Conservation (phyloP, 371 early-diverging fungal species). For the Apophysomyces variabilis region DNA sequence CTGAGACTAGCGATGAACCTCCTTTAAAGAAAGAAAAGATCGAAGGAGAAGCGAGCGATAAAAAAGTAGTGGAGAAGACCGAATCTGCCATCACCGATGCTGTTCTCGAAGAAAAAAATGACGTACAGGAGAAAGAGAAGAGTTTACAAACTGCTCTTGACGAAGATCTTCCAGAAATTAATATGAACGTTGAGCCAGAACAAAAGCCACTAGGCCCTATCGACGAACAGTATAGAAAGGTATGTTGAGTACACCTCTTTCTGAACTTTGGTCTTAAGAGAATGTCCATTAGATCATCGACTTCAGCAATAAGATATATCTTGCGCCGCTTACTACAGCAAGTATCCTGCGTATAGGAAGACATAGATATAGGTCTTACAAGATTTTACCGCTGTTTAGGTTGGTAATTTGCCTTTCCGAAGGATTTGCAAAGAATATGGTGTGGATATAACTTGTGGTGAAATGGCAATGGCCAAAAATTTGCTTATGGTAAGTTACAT, state of each 20-base stretch:
- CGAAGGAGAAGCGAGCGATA: constrained; percentile 2
- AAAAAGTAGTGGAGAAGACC: not conserved
- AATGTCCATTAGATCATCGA: constrained; percentile 59
- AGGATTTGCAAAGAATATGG: constrained; percentile 93
- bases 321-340: constrained; percentile 94
- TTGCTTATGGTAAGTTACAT: constrained; percentile 51
- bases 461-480: constrained; percentile 89
- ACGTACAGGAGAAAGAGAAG: too few species aligned
- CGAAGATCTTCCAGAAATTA: constrained; percentile 17
- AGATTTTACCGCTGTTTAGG: constrained; percentile 30
- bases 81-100: not conserved
- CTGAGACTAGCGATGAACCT: not conserved
- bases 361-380: not conserved
- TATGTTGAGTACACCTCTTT: not conserved
- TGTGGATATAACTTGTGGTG: constrained; percentile 96
- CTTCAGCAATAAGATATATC: constrained; percentile 88
- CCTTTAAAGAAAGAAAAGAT: constrained; percentile 8
- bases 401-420: constrained; percentile 97
- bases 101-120: too few species aligned
- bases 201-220: constrained; percentile 50
- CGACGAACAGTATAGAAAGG: constrained; percentile 46
- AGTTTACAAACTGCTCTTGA: not conserved
- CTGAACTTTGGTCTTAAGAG: not conserved
- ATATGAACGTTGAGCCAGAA: constrained; percentile 23
- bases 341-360: not conserved